phyloP scores from a whole-genome alignment of 768 basidiomycete species.

The Lepiota subincarnata region DNA sequence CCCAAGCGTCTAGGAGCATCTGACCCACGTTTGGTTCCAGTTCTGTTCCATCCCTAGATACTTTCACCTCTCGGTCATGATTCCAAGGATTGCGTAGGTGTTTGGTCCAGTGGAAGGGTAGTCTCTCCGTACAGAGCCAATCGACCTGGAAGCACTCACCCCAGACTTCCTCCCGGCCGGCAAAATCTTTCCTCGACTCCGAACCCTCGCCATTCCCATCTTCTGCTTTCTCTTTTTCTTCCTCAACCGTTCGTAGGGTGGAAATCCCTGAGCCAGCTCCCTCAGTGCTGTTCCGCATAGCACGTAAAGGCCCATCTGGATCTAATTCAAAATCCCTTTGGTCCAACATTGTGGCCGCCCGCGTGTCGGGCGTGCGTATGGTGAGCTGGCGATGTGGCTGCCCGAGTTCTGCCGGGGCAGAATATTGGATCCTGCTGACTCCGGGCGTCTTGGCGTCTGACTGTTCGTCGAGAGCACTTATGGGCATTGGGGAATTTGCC shows the following conservation, averaged over 20 bases:
- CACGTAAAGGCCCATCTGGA: constrained; percentile 33
- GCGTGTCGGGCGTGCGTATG: constrained; percentile 2
- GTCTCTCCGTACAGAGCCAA: constrained; percentile 68
- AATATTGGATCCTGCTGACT: constrained; percentile 15
- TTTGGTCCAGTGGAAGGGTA: constrained; percentile 74
- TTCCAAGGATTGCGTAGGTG: constrained; percentile 94
- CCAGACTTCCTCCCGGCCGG: constrained; percentile 36
- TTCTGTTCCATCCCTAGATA: constrained; percentile 89
- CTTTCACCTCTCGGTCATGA: constrained; percentile 74
- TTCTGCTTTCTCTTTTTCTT: constrained; percentile 23
- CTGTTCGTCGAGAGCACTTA: constrained; percentile 6
- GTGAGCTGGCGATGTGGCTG: constrained; percentile 29
- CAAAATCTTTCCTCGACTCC: constrained; percentile 17
- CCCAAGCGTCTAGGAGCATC: constrained; percentile 69
- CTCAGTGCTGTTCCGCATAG: constrained; percentile 21
- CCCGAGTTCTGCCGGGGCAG: constrained; percentile 55
- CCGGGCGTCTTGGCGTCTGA: not conserved
- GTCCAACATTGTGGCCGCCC: not conserved
- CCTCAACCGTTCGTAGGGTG: constrained; percentile 7
- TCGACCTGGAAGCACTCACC: constrained; percentile 78
- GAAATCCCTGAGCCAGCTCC: not conserved
- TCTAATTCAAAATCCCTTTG: constrained; percentile 35
- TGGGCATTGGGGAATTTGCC: constrained; percentile 41
- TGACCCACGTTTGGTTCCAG: constrained; percentile 77
- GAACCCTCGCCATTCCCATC: constrained; percentile 4